phyloP scores from a whole-genome alignment of 371 early-diverging fungal genomes.

The Lichtheimia ramosa region DNA sequence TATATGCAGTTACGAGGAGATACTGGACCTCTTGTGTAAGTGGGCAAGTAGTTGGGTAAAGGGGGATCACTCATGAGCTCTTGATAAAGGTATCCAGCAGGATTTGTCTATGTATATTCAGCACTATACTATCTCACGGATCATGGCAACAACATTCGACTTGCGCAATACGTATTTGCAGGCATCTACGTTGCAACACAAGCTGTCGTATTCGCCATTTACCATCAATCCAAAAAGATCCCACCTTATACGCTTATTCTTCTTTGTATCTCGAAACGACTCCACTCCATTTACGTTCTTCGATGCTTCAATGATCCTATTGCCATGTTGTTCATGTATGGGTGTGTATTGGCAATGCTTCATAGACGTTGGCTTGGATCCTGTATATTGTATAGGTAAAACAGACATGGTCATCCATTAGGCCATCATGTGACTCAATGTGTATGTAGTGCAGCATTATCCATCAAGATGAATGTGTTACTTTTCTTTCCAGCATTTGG shows the following conservation, averaged over 20 bases:
- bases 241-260: slow-evolving; percentile 66
- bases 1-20: slow-evolving; percentile 82
- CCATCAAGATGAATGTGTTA: slow-evolving; percentile 93
- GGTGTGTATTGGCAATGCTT: slow-evolving; percentile 61
- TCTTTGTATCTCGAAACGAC: slow-evolving; percentile 71
- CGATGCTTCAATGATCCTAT: slow-evolving; percentile 92
- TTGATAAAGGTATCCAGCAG: slow-evolving; percentile 83
- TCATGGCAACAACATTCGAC: slow-evolving; percentile 64
- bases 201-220: slow-evolving; percentile 64
- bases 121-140: slow-evolving; percentile 67
- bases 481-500: slow-evolving; percentile 88
- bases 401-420: not conserved
- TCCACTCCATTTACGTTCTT: slow-evolving; percentile 90
- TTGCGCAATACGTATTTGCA: slow-evolving; percentile 84
- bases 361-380: slow-evolving; percentile 50
- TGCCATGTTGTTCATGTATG: slow-evolving; percentile 80
- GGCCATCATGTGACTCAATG: not conserved
- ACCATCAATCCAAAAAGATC: slow-evolving; percentile 49
- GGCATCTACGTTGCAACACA: slow-evolving; percentile 71
- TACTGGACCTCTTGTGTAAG: slow-evolving; percentile 89
- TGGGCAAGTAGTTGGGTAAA: not conserved
- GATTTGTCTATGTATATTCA: slow-evolving; percentile 88
- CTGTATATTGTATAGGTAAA: slow-evolving; percentile 66
- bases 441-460: slow-evolving; percentile 70
- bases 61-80: not conserved